Conservation (phyloP, 768 basidiomycete genomes). For the Clavaria fumosa region DNA sequence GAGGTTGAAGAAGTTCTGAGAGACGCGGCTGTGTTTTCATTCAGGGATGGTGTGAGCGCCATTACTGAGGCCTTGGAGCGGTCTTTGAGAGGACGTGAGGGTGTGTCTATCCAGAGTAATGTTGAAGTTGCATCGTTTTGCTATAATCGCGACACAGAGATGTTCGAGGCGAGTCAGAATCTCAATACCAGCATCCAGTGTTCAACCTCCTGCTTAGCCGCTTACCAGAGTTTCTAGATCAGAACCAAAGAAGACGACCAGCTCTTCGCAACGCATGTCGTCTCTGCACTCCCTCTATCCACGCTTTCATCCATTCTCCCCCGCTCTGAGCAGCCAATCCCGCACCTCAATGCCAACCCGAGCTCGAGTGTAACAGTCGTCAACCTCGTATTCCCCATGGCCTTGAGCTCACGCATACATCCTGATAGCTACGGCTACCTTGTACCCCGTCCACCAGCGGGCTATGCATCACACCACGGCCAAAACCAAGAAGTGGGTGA, state of each 20-base stretch:
- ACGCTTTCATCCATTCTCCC: constrained; percentile 30
- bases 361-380: constrained; percentile 74
- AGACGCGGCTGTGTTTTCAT: constrained; percentile 64
- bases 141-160: constrained; percentile 17
- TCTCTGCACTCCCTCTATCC: constrained; percentile 67
- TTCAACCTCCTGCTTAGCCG: constrained; percentile 4
- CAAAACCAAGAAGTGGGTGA: too few relatives aligned
- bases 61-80: constrained; percentile 42
- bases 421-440: constrained; percentile 91
- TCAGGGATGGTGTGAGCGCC: constrained; percentile 58
- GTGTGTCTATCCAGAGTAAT: constrained; percentile 41
- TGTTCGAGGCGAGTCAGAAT: too few relatives aligned
- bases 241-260: constrained; percentile 22
- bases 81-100: constrained; percentile 29
- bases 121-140: constrained; percentile 24
- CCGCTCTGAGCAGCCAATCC: constrained; percentile 27
- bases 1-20: constrained; percentile 32
- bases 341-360: constrained; percentile 56
- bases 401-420: constrained; percentile 35
- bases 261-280: constrained; percentile 42
- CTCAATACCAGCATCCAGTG: too few relatives aligned
- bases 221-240: constrained; percentile 8
- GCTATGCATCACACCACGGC: constrained; percentile 24
- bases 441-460: constrained; percentile 57
- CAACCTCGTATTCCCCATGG: constrained; percentile 65